A percentile compares a stretch with the other conserved stretches of the same genome.
These are phyloP conservation scores for Paxillus rubicundulus DNA, from an alignment of 768 basidiomycete species.

Conservation along the genomic window DNA sequence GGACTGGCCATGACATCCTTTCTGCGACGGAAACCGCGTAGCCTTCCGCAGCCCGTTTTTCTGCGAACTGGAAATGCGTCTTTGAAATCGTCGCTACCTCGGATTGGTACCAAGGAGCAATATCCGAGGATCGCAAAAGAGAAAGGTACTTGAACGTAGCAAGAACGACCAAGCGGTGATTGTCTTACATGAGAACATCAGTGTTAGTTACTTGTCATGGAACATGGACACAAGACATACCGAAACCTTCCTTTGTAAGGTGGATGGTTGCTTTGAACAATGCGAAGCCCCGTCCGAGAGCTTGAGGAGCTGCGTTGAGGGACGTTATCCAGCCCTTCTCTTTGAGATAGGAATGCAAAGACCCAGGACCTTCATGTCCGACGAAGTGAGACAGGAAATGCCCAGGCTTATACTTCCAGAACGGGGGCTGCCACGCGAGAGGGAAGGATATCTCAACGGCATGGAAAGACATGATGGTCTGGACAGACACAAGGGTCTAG, in stretches of 20 bases:
- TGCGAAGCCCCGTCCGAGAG: slow-evolving; percentile 78
- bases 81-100: slow-evolving; percentile 71
- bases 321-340: slow-evolving; percentile 81
- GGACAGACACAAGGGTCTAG: slow-evolving; percentile 78
- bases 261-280: slow-evolving; percentile 84
- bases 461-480: slow-evolving; percentile 87
- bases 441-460: slow-evolving; percentile 81
- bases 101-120: slow-evolving; percentile 66
- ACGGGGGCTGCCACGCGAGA: slow-evolving; percentile 64
- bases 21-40: slow-evolving; percentile 79
- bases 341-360: slow-evolving; percentile 88
- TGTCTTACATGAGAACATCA: slow-evolving; percentile 44
- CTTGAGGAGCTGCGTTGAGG: slow-evolving; percentile 66
- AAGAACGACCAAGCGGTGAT: slow-evolving; percentile 69
- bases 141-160: slow-evolving; percentile 78
- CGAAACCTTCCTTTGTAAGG: slow-evolving; percentile 82
- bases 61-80: slow-evolving; percentile 82
- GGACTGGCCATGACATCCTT: slow-evolving; percentile 76
- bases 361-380: slow-evolving; percentile 92
- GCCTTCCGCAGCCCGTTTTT: slow-evolving; percentile 75
- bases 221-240: slow-evolving; percentile 42
- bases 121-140: slow-evolving; percentile 58
- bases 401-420: slow-evolving; percentile 78
- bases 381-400: slow-evolving; percentile 76
- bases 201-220: neutral